phyloP scores from a whole-genome alignment of 78 protist genomes.

The Cavenderia fasciculata region DNA sequence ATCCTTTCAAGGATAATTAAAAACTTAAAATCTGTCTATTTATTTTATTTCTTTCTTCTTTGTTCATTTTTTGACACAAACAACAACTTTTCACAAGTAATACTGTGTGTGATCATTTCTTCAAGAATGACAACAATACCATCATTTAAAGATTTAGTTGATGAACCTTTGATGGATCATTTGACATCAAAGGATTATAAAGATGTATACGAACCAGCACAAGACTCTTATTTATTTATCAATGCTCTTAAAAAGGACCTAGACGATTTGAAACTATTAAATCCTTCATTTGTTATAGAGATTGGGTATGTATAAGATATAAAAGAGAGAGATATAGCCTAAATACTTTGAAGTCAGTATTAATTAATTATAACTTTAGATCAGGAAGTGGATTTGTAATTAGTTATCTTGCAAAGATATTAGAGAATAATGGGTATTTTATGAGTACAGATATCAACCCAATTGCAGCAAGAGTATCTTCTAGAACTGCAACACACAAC shows the following conservation, averaged over 20 bases:
- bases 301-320: constrained; percentile 42
- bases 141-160: too few species aligned
- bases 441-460: constrained; percentile 73
- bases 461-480: constrained; percentile 27
- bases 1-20: background rate
- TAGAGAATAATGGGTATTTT: constrained; percentile 3
- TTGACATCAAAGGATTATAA: constrained; percentile 50
- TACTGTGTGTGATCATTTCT: too few species aligned
- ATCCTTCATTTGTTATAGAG: constrained; percentile 31
- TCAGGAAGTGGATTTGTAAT: constrained; percentile 82
- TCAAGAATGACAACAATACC: too few species aligned
- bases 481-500: constrained; percentile 24
- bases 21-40: background rate
- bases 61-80: background rate
- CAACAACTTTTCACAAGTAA: background rate
- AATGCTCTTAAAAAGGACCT: constrained; percentile 48
- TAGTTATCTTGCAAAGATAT: constrained; percentile 12
- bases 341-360: background rate
- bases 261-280: constrained; percentile 6
- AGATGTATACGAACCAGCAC: constrained; percentile 79
- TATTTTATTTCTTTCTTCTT: background rate
- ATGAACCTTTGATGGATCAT: constrained; percentile 73
- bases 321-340: background rate
- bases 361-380: constrained; percentile 4
- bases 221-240: constrained; percentile 70